These are phyloP conservation scores for Endothia cerciana DNA, from an alignment of 2,329 filamentous ascomycete species.

Conservation along the genomic window DNA sequence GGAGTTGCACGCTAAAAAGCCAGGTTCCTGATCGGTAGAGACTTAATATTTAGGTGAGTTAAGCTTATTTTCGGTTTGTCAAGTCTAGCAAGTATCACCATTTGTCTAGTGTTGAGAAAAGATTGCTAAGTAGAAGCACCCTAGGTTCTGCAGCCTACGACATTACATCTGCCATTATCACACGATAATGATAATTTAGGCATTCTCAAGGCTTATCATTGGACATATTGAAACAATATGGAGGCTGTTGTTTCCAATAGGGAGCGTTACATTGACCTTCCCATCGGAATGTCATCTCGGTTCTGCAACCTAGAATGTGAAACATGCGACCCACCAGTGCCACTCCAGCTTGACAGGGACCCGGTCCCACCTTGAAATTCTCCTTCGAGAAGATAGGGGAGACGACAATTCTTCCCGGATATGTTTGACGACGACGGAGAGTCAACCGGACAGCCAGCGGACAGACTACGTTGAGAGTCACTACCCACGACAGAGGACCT, in stretches of 20 bases:
- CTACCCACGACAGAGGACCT: not conserved
- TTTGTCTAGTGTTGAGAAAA: no score
- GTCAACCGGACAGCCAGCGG: not conserved
- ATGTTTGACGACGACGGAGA: not conserved
- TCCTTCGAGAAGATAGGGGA: not conserved
- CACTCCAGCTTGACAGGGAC: not conserved
- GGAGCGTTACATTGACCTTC: not conserved
- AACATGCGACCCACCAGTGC: not conserved
- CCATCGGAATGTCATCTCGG: not conserved
- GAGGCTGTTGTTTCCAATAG: not conserved
- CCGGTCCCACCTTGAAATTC: not conserved
- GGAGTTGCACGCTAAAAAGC: no score
- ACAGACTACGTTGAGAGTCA: not conserved
- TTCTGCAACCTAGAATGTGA: conserved; percentile 6
- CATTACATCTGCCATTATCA: no score
- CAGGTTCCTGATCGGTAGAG: no score
- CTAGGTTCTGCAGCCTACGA: no score
- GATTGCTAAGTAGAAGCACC: no score
- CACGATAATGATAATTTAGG: no score
- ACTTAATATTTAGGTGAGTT: no score
- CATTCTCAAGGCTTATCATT: no score
- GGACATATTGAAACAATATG: no score
- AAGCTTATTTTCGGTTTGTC: no score
- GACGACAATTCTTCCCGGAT: not conserved
- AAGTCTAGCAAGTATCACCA: no score